Base-by-base conservation (phyloP, 345 rosid species). In the Eucalyptus sp. region DNA sequence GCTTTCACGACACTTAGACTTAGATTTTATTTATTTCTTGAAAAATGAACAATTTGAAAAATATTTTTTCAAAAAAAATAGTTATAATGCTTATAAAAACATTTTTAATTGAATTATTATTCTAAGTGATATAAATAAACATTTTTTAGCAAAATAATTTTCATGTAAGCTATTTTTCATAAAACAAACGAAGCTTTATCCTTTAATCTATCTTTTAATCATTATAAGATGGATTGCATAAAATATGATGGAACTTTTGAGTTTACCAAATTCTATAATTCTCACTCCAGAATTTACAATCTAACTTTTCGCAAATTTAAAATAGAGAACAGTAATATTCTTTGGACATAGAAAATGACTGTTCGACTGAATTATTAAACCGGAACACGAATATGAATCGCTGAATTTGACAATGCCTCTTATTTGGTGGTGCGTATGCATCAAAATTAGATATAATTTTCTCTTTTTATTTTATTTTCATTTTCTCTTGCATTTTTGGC, bases 11-110 rank as follows among this genome's bases (percentile, higher is more conserved):
- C 5, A 18, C 10, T 52, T 52, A 52, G 10, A 20, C 5, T 20
- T 52, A 0, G 0, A 52, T 5, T 52, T 52, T 8, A 52, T 52
- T 52, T 52, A 52, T 52, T 52, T 20, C 0, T 0, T 52, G 2
- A 52, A 56, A 56, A 56, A 56, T 24, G 2, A 24, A 24, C 0
- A 1, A 2, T 24, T 56, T 24, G 0, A 56, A 56, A 56, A 56
- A 56, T 16, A 8, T 56, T 24, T 22, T 56, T 56, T 1, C 13
- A 10, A 22, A 9, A 22, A 56, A 8, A 56, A 8, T 56, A 24
- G 1, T 24, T 56, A 4, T 24, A 56, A 24, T 56, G 0, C 62
- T 24, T 56, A 56, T 56, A 56, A 9, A 56, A 9, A 56, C 5
- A 8, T 10, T 56, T 24, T 24, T 8, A 56, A 24, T 24, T 5